These are phyloP conservation scores for Cercospora citrullina DNA, from an alignment of 2,329 filamentous ascomycete genomes.

Conservation along the genomic window DNA sequence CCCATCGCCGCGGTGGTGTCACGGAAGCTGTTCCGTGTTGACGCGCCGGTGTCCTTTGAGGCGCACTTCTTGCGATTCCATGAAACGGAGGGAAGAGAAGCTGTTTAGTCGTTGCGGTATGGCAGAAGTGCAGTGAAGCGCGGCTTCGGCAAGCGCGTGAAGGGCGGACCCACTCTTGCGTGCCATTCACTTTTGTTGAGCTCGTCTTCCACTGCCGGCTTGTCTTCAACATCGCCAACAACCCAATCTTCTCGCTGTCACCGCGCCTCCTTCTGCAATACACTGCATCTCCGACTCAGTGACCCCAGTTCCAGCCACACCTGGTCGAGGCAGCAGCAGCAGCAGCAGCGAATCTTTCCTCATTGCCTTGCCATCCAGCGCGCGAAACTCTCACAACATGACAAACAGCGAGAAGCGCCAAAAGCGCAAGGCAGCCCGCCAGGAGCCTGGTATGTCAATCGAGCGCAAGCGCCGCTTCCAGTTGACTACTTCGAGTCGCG, in stretches of 20 bases:
- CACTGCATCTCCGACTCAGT: not conserved
- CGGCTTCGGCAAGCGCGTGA: not conserved
- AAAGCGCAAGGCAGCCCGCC: not conserved
- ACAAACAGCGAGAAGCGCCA: not conserved
- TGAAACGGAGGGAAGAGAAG: not conserved
- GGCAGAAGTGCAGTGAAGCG: not conserved
- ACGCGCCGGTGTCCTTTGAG: not conserved
- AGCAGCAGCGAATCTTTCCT: not conserved
- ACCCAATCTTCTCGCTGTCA: not conserved
- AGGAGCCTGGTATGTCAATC: not conserved
- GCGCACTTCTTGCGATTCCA: not conserved
- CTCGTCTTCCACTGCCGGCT: not conserved
- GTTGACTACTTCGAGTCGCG: not conserved
- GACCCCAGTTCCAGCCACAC: not conserved
- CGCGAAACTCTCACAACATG: not conserved
- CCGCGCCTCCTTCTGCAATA: not conserved
- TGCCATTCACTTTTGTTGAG: not conserved
- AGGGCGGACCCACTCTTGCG: not conserved
- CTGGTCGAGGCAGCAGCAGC: not conserved
- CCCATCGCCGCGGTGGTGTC: not conserved
- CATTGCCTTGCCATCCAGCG: not conserved
- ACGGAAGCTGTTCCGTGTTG: not conserved
- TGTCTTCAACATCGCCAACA: not conserved
- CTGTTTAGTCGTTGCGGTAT: not conserved
- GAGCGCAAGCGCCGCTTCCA: not conserved